These are phyloP conservation scores for Xylaria sp. DNA, from an alignment of 2,329 filamentous ascomycete genomes.

Conservation along the genomic window DNA sequence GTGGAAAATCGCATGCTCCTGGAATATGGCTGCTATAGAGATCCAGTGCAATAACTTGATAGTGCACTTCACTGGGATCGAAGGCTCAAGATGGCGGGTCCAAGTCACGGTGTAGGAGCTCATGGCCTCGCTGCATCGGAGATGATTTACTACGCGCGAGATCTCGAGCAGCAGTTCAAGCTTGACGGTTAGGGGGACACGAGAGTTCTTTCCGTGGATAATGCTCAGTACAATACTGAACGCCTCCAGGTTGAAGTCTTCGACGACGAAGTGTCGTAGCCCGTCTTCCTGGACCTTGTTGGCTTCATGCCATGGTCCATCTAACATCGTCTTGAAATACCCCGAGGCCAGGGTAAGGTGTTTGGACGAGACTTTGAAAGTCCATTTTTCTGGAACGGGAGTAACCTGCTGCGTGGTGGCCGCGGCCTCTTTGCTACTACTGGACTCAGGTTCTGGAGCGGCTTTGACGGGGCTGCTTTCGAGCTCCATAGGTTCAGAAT, in stretches of 20 bases:
- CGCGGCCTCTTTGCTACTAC: background rate
- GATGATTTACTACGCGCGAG: constrained; percentile 13
- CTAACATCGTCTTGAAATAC: background rate
- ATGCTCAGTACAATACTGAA: background rate
- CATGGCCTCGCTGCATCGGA: constrained; percentile 9
- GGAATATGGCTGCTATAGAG: constrained; percentile 13
- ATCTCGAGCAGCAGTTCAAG: constrained; percentile 9
- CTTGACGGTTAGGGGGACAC: background rate
- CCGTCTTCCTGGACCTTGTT: background rate
- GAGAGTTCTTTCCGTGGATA: background rate
- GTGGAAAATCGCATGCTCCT: background rate
- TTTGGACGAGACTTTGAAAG: constrained; percentile 4
- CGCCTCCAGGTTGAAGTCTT: background rate
- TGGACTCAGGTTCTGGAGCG: background rate
- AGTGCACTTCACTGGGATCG: background rate
- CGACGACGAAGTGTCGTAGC: background rate
- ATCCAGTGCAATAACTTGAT: constrained; percentile 8
- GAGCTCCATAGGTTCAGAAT: background rate
- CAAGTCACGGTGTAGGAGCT: background rate
- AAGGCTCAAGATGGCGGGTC: background rate
- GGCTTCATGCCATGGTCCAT: background rate
- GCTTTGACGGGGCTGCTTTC: background rate
- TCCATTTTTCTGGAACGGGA: background rate
- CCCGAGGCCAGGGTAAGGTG: background rate
- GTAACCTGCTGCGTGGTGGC: background rate